A percentile compares a stretch with the other conserved stretches of the same genome.
phyloP scores from a whole-genome alignment of 257 asterid species.

The Ballota nigra region DNA sequence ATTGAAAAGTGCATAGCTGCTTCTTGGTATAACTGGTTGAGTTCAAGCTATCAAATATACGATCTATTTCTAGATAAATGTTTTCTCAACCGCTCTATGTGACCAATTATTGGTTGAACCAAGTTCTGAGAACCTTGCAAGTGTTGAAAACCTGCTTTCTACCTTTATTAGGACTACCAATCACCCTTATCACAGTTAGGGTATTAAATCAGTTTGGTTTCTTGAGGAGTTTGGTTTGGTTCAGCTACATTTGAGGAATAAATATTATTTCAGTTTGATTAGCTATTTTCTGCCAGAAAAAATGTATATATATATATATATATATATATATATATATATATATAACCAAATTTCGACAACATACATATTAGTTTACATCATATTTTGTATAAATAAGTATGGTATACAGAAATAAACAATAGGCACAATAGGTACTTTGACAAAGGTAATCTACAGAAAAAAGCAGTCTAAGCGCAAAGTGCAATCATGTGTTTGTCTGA shows the following conservation, averaged over 20 bases:
- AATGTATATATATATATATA: too few relatives aligned
- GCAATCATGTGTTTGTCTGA: too few relatives aligned
- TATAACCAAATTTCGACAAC: not conserved
- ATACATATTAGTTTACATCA: not conserved
- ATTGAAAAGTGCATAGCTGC: not conserved
- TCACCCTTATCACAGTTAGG: not conserved
- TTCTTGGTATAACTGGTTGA: not conserved
- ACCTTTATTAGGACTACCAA: not conserved
- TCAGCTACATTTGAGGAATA: too few relatives aligned
- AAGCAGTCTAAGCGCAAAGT: not conserved
- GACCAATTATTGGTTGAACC: not conserved
- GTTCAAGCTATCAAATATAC: not conserved
- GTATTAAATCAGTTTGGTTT: not conserved
- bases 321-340: too few relatives aligned
- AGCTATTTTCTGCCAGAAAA: too few relatives aligned
- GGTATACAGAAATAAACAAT: not conserved
- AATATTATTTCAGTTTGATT: too few relatives aligned
- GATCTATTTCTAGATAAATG: not conserved
- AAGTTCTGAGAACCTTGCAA: not conserved
- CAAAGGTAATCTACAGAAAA: not conserved
- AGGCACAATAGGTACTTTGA: not conserved
- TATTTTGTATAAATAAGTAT: not conserved
- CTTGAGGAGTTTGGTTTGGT: too few relatives aligned
- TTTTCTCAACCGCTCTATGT: not conserved
- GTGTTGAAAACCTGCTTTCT: not conserved